Evolutionary conservation across 306 rosid species (phyloP).

Genomic region (Lotus japonicus): DNA sequence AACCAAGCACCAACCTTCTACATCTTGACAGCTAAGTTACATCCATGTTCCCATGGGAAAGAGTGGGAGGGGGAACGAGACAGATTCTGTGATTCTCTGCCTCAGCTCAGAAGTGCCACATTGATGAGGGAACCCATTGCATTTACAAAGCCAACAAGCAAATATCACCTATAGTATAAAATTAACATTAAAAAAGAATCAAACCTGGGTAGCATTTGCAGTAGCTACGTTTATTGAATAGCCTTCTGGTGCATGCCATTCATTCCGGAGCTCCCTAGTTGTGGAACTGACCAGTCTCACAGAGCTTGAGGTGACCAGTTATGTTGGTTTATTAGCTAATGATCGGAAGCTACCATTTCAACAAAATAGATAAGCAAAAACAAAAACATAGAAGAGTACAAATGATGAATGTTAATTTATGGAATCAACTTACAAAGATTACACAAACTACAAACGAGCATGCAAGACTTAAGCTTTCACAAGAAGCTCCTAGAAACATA

Average conservation of each 20-base stretch:
- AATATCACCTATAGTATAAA: background rate
- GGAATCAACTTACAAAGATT: background rate
- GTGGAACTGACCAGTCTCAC: slow-evolving; percentile 84
- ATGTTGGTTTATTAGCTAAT: slow-evolving; percentile 18
- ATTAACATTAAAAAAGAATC: slow-evolving; percentile 11
- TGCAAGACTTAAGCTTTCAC: background rate
- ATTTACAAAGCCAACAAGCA: too few relatives aligned
- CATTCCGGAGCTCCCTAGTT: slow-evolving; percentile 65
- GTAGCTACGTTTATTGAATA: slow-evolving; percentile 89
- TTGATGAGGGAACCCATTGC: background rate
- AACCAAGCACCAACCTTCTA: background rate
- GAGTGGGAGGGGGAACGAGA: background rate
- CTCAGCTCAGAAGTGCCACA: background rate
- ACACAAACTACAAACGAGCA: background rate
- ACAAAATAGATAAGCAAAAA: background rate
- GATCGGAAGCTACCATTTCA: background rate
- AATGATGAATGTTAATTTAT: background rate
- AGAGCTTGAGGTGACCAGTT: slow-evolving; percentile 76
- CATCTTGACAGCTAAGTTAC: background rate
- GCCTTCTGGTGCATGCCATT: slow-evolving; percentile 84
- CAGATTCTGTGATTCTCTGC: background rate
- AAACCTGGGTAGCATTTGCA: slow-evolving; percentile 94
- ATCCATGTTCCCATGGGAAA: background rate
- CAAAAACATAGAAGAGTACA: background rate
- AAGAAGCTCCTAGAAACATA: slow-evolving; percentile 5